These are phyloP conservation scores for Emmonsiellopsis sp. DNA, from an alignment of 2,329 filamentous ascomycete genomes.

Conservation along the genomic window DNA sequence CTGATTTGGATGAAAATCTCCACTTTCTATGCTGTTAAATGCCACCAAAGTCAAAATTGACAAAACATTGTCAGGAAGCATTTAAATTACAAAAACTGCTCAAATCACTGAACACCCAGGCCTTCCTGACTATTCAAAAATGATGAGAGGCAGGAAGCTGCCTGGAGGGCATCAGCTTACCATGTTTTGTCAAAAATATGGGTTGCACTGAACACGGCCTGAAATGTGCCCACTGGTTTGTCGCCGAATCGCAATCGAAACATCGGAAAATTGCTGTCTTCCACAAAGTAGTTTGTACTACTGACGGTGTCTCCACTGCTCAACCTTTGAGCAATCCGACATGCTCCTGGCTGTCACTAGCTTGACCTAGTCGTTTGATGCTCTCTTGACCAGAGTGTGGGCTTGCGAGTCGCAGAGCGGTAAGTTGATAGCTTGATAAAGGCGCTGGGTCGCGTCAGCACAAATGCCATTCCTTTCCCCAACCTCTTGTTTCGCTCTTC, in stretches of 20 bases:
- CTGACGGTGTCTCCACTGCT: not conserved
- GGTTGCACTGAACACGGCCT: too few species aligned
- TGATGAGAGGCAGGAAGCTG: too few species aligned
- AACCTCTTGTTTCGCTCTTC: not conserved
- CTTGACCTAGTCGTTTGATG: constrained; percentile 1
- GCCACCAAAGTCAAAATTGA: too few species aligned
- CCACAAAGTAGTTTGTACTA: not conserved
- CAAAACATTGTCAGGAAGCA: too few species aligned
- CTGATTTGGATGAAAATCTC: too few species aligned
- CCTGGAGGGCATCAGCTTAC: too few species aligned
- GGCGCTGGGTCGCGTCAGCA: not conserved
- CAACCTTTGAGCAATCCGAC: not conserved
- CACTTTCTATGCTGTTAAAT: too few species aligned
- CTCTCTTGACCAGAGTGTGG: constrained; percentile 1
- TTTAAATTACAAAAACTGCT: too few species aligned
- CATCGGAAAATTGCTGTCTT: not conserved
- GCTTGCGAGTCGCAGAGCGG: not conserved
- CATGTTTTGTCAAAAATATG: too few species aligned
- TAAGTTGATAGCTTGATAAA: constrained; percentile 1
- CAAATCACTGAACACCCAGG: too few species aligned
- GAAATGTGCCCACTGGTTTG: not conserved
- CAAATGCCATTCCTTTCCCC: not conserved
- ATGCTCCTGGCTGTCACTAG: not conserved
- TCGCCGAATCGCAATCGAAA: not conserved
- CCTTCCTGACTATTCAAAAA: too few species aligned